phyloP scores from a whole-genome alignment of 1,284 basidiomycete species.

The Ceratobasidium sp. region DNA sequence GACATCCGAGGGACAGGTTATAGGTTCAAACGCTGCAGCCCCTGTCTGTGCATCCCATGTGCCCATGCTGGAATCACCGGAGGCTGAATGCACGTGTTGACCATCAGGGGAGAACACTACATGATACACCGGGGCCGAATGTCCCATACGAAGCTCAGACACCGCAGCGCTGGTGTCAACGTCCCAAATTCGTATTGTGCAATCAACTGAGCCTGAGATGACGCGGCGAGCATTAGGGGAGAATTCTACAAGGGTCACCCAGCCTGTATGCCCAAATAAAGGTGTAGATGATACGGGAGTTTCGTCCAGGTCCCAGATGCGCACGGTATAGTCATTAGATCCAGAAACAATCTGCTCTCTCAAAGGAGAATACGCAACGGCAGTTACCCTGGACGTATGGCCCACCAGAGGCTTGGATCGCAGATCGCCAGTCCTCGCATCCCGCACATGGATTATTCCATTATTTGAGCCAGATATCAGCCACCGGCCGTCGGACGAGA shows the following conservation, averaged over 20 bases:
- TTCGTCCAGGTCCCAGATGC: no score
- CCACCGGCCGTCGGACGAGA: background rate
- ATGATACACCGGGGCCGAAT: background rate
- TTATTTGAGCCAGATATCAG: background rate
- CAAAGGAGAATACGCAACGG: slow-evolving; percentile 26
- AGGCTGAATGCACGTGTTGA: slow-evolving; percentile 33
- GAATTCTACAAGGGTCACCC: slow-evolving; percentile 11
- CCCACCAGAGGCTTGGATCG: slow-evolving; percentile 4
- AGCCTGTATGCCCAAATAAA: slow-evolving; percentile 4
- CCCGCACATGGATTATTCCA: background rate
- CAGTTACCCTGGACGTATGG: background rate
- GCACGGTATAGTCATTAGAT: no score
- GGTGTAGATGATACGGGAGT: background rate
- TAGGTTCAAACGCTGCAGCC: no score
- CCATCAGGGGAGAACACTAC: slow-evolving; percentile 41
- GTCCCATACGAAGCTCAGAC: background rate
- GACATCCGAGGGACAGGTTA: no score
- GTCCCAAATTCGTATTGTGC: slow-evolving; percentile 22
- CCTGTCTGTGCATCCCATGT: slow-evolving; percentile 46
- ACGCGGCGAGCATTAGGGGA: slow-evolving; percentile 39
- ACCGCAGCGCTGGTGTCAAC: background rate
- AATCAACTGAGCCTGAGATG: slow-evolving; percentile 45
- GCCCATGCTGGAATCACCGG: slow-evolving; percentile 39
- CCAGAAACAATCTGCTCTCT: slow-evolving; percentile 12
- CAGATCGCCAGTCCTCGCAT: background rate